phyloP scores from a whole-genome alignment of 176 grass and related monocot species.

The Carex cristatella region DNA sequence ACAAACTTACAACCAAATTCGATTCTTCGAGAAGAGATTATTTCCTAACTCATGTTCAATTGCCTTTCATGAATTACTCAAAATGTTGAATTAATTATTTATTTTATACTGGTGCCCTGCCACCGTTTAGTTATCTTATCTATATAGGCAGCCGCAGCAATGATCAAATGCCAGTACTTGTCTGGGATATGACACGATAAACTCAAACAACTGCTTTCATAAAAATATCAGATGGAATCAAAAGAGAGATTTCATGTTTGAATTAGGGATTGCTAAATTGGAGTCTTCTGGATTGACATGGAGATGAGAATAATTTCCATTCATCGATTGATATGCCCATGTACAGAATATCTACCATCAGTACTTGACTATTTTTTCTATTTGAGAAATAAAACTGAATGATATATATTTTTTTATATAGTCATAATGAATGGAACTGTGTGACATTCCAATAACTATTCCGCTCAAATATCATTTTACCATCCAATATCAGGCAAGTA shows the following conservation, averaged over 20 bases:
- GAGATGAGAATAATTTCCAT: background rate
- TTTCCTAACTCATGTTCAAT: background rate
- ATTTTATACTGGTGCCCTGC: background rate
- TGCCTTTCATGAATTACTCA: background rate
- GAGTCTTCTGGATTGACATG: background rate
- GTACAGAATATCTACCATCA: background rate
- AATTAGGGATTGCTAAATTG: background rate
- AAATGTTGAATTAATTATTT: background rate
- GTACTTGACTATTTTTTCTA: background rate
- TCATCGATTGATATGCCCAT: background rate
- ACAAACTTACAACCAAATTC: background rate
- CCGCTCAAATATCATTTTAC: background rate
- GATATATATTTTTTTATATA: background rate
- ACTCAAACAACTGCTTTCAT: background rate
- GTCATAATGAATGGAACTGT: background rate
- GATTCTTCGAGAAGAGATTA: background rate
- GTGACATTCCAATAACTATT: background rate
- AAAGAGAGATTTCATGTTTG: background rate
- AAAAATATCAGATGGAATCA: background rate
- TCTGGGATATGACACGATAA: background rate
- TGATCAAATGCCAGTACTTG: background rate
- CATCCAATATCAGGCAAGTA: background rate
- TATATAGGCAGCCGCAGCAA: background rate
- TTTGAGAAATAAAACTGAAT: background rate
- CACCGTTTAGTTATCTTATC: background rate